phyloP scores from a whole-genome alignment of 169 alveolate species.

The Plasmodium sp. region DNA sequence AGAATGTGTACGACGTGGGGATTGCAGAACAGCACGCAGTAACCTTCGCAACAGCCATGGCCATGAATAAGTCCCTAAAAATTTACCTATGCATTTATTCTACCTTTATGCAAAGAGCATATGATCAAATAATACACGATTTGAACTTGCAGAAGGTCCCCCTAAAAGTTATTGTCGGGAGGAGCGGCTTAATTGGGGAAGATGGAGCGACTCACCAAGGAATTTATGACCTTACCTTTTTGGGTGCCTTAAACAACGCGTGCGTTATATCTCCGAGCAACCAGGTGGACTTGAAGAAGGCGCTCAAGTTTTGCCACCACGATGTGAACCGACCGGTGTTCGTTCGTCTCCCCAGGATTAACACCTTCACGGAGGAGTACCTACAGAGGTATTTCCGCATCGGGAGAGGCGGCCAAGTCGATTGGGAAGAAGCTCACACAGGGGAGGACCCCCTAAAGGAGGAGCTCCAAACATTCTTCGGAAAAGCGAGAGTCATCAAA shows the following conservation, averaged over 20 bases:
- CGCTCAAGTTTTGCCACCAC: background rate
- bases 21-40: constrained; percentile 93
- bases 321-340: constrained; percentile 10
- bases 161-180: constrained; percentile 82
- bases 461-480: background rate
- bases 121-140: constrained; percentile 89
- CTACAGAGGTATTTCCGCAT: constrained; percentile 13
- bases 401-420: background rate
- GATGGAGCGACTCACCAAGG: constrained; percentile 94
- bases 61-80: constrained; percentile 82
- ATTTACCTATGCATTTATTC: constrained; percentile 88
- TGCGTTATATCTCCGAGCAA: constrained; percentile 88
- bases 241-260: constrained; percentile 85
- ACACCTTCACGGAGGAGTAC: constrained; percentile 21
- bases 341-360: constrained; percentile 40
- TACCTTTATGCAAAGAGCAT: constrained; percentile 91
- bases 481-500: constrained; percentile 42
- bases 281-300: constrained; percentile 77
- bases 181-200: constrained; percentile 90
- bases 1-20: constrained; percentile 90
- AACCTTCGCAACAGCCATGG: constrained; percentile 90
- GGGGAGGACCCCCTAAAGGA: background rate
- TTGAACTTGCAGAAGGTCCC: constrained; percentile 86
- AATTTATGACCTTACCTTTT: constrained; percentile 84
- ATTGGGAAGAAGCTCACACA: background rate